These are phyloP conservation scores for Oryza longistaminata DNA, from an alignment of 176 grass and related monocot species.

Conservation along the genomic window DNA sequence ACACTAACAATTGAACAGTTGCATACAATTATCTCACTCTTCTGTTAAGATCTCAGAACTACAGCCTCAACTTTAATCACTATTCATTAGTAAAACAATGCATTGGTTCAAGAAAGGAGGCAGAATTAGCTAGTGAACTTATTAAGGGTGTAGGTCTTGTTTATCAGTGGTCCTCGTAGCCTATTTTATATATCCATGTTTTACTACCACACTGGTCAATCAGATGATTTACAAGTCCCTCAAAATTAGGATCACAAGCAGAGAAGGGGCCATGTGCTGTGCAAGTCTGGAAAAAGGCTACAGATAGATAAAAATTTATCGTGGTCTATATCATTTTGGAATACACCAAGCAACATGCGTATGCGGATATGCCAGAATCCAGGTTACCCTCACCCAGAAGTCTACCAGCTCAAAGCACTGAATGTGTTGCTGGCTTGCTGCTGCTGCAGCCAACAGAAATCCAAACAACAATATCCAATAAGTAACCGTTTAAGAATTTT, in stretches of 20 bases:
- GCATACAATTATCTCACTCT: neutral
- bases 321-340: neutral
- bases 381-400: neutral
- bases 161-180: neutral
- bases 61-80: neutral
- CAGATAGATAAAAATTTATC: neutral
- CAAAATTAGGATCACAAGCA: no score
- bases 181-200: neutral
- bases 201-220: neutral
- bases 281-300: neutral
- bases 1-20: neutral
- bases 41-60: neutral
- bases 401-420: neutral
- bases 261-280: no score
- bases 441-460: neutral
- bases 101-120: neutral
- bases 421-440: neutral
- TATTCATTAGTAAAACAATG: neutral
- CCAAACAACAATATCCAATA: neutral
- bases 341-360: neutral
- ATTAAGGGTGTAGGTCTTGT: neutral
- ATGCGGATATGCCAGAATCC: neutral
- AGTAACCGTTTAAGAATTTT: neutral
- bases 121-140: neutral
- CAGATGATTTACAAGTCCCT: no score